Base-by-base conservation (phyloP, 2,329 filamentous ascomycete genomes). In the Hypoxylon sp. region DNA sequence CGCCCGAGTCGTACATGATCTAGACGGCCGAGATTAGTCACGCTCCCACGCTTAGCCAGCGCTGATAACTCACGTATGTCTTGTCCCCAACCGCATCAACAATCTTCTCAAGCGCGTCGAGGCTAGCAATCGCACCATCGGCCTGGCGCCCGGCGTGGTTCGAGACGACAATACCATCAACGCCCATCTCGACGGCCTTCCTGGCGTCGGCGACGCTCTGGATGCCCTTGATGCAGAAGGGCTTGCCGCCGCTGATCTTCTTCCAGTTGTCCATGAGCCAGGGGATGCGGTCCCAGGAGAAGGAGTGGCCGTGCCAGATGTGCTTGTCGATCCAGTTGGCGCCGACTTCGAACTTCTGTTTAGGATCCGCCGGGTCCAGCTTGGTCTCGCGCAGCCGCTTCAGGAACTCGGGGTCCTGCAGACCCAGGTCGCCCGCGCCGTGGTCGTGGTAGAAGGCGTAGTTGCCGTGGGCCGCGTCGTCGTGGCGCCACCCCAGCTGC, bases 361-460 rank as follows among this genome's bases (percentile, higher is more conserved):
- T 77, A 47, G 82, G 73, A 35, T 72, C 81, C 37, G 75, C 68
- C 0, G 80, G 78, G 67, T 88, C 82, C 45, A 88, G 84, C 0
- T 79, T 79, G 1, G 69, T 75, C 38, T 82, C 81, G 23, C 72
- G 71, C 20, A 87, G 72, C 1, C 81, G 71, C 60, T 79, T 78
- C 63, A 80, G 78, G 67, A 88, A 88, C 0, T 87, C 82, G 0
- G 83, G 83, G 57, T 88, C 85, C 0, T 74, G 72, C 0, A 88
- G 75, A 0, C 84, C 85, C 8, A 88, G 64, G 43, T 87, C 83
- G 0, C 69, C 67, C 0, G 80, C 81, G 9, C 85, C 85, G 29
- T 81, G 76, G 10, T 83, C 83, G 54, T 83, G 81, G 69, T 87
- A 87, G 66, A 88, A 88, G 0, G 83, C 83, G 66, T 87, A 88